Evolutionary conservation across 768 basidiomycete species (phyloP).

Genomic region (Trametes meyenii): DNA sequence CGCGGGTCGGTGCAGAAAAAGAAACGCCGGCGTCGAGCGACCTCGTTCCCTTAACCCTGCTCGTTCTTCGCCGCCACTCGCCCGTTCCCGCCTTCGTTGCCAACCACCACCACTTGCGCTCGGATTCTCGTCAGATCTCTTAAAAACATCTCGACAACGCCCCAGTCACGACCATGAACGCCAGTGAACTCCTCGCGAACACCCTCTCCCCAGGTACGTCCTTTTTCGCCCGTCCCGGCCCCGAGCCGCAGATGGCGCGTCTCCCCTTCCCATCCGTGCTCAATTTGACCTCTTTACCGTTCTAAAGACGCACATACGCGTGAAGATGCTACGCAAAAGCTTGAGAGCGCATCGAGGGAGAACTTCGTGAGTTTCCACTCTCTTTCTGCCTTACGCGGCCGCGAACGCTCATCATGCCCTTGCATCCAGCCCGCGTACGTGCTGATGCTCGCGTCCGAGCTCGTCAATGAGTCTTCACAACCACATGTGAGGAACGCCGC

Average conservation of each 20-base stretch:
- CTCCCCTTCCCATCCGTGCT: constrained; percentile 17
- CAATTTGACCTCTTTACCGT: constrained; percentile 24
- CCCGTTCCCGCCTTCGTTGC: constrained; percentile 11
- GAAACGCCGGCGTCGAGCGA: constrained; percentile 9
- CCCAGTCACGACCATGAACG: constrained; percentile 70
- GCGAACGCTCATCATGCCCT: constrained; percentile 12
- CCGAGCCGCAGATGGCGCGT: constrained; percentile 20
- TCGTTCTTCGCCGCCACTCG: constrained; percentile 19
- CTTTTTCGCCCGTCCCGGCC: constrained; percentile 35
- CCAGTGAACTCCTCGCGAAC: constrained; percentile 87
- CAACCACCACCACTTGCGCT: constrained; percentile 24
- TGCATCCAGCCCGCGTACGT: constrained; percentile 83
- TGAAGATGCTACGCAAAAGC: constrained; percentile 88
- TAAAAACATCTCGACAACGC: constrained; percentile 21
- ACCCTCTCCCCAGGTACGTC: constrained; percentile 86
- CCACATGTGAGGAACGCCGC: constrained; percentile 91
- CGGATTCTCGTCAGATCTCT: constrained; percentile 16
- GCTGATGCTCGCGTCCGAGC: constrained; percentile 83
- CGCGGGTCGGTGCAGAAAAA: constrained; percentile 7
- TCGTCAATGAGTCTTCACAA: constrained; percentile 72
- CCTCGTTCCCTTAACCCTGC: constrained; percentile 25
- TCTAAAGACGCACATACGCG: constrained; percentile 82
- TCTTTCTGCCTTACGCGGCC: constrained; percentile 16
- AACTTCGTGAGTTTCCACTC: constrained; percentile 75
- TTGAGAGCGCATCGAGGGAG: constrained; percentile 82